Evolutionary conservation across 2,329 filamentous ascomycete species (phyloP), one percentile per base, ranked within the genome.

Genomic region (Sporothrix phasma): DNA sequence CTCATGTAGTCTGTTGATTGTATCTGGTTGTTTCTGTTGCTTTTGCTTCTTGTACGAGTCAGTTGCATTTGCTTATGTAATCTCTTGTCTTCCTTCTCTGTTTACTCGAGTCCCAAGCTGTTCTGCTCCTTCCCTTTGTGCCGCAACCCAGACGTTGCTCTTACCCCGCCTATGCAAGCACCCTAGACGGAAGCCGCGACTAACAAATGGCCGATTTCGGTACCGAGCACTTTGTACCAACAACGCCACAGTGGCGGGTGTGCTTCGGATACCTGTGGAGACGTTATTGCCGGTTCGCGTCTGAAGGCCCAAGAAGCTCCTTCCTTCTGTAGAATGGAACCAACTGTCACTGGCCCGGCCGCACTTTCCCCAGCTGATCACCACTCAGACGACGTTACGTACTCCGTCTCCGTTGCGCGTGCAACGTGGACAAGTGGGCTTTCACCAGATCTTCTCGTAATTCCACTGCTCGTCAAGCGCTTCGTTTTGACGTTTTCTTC

Each of bases 151-250:
- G 31, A 37, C 13, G 19, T 37, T 61, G 29, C 43, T 60, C 29
- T 39, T 45, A 43, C 43, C 43, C 58, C 41, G 31, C 51, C 31
- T 56, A 24, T 5, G 51, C 19, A 56, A 56, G 51, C 51, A 24
- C 51, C 41, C 15, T 22, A 60, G 39, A 60, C 39, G 56, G 56
- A 60, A 60, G 37, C 26, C 15, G 56, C 41, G 15, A 46, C 56
- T 22, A n/a, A 43, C 8, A n/a, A 47, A n/a, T n/a, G 31, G 59
- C 59, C 45, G 59, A 61, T 45, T 37, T 61, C 59, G 59, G 59
- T 49, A 45, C 59, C 59, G 59, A 22, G 29, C 26, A 51, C n/a
- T 10, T 15, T 7, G 26, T 26, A 31, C 19, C 26, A 51, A 51
- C 29, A 54, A 24, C 19, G 24, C 19, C 11, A 24, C 24, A 22